These are phyloP conservation scores for Carallia pectinifolia DNA, from an alignment of 345 rosid species.

Conservation along the genomic window DNA sequence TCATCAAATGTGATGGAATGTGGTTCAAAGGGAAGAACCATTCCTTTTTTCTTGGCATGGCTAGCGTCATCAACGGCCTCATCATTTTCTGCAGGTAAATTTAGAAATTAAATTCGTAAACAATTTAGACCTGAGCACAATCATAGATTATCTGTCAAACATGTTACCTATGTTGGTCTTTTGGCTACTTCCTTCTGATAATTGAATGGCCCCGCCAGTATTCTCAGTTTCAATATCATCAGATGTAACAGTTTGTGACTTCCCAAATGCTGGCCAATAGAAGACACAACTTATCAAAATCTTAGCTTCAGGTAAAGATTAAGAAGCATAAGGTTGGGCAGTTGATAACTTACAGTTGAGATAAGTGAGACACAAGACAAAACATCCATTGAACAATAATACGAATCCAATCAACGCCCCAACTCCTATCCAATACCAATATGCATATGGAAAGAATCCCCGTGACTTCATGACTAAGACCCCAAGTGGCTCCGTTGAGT, in stretches of 20 bases:
- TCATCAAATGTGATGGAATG: constrained; percentile 57
- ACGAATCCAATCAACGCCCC: constrained; percentile 43
- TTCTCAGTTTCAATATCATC: constrained; percentile 39
- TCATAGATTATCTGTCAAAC: background rate
- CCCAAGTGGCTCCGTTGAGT: constrained; percentile 41
- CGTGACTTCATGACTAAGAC: constrained; percentile 41
- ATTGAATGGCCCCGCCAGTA: constrained; percentile 31
- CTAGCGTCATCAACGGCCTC: constrained; percentile 8
- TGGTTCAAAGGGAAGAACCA: constrained; percentile 71
- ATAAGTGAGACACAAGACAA: constrained; percentile 43
- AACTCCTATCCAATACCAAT: constrained; percentile 71
- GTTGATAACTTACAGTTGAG: constrained; percentile 44
- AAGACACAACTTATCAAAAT: background rate
- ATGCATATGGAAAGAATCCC: constrained; percentile 45
- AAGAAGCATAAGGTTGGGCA: background rate
- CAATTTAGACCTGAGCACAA: background rate
- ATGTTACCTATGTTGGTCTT: constrained; percentile 22
- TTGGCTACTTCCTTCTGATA: constrained; percentile 22
- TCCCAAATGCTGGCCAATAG: constrained; percentile 48
- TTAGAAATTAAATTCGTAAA: background rate
- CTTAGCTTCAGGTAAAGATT: background rate
- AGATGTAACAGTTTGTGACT: constrained; percentile 39
- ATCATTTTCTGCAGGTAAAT: constrained; percentile 5
- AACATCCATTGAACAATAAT: constrained; percentile 40
- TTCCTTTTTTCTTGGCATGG: constrained; percentile 42